Evolutionary conservation across 352 stramenopile species (phyloP).

Genomic region (Phytophthora cryptogea): DNA sequence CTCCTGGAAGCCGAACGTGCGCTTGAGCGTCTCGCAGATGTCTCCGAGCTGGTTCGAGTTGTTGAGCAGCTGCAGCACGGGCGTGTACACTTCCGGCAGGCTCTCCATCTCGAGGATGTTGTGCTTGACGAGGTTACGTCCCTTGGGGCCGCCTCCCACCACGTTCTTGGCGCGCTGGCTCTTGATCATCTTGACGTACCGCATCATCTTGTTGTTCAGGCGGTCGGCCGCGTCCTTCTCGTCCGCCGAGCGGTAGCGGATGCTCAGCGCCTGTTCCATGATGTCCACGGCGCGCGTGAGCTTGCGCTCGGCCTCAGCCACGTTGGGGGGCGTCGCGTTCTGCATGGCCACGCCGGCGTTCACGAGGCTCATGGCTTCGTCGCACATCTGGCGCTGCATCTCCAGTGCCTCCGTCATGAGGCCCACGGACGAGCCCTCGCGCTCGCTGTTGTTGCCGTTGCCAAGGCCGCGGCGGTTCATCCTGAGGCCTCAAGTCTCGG

Average conservation of each 20-base stretch:
- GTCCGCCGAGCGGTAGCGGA: slow-evolving; percentile 68
- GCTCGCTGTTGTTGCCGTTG: slow-evolving; percentile 28
- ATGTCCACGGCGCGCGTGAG: slow-evolving; percentile 67
- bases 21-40: slow-evolving; percentile 92
- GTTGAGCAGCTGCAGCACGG: slow-evolving; percentile 63
- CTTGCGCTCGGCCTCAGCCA: slow-evolving; percentile 59
- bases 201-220: slow-evolving; percentile 82
- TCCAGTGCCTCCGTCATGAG: slow-evolving; percentile 44
- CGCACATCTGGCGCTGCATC: slow-evolving; percentile 63
- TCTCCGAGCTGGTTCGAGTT: slow-evolving; percentile 55
- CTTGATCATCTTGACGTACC: slow-evolving; percentile 88
- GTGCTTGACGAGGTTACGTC: slow-evolving; percentile 47
- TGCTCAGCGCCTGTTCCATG: slow-evolving; percentile 75
- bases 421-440: slow-evolving; percentile 36
- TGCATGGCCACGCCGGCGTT: slow-evolving; percentile 77
- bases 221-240: slow-evolving; percentile 69
- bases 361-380: slow-evolving; percentile 77
- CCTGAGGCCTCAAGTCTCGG: not conserved
- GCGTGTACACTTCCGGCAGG: slow-evolving; percentile 62
- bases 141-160: slow-evolving; percentile 28
- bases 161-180: slow-evolving; percentile 65
- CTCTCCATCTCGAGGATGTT: slow-evolving; percentile 78
- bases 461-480: slow-evolving; percentile 36
- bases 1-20: slow-evolving; percentile 96
- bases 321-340: slow-evolving; percentile 60